These are phyloP conservation scores for Kodamaea arcana DNA, from an alignment of 1,139 yeast species.

Conservation along the genomic window DNA sequence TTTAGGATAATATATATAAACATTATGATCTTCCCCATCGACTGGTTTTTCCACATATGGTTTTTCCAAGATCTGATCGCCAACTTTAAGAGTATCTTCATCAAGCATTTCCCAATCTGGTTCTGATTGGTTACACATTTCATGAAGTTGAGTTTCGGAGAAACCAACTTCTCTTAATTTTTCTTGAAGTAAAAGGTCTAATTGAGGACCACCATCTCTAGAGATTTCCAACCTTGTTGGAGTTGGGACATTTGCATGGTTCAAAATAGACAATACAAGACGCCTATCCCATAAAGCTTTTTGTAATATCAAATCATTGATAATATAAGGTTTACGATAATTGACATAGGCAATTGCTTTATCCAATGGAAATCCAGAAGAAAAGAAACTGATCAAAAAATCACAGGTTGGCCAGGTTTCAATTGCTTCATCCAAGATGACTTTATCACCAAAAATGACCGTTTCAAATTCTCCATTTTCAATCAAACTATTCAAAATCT, in stretches of 20 bases:
- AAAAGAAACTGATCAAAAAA: constrained; percentile 85
- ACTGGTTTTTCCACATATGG: constrained; percentile 99
- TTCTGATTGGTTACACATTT: constrained; percentile 65
- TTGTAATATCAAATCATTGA: constrained; percentile 88
- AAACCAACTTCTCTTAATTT: constrained; percentile 37
- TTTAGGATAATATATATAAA: constrained; percentile 84
- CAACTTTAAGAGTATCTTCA: constrained; percentile 76
- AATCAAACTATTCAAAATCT: constrained; percentile 79
- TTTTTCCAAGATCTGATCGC: constrained; percentile 67
- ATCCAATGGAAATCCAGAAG: constrained; percentile 94
- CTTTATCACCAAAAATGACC: constrained; percentile 95
- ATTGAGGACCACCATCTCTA: constrained; percentile 94
- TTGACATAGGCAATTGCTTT: constrained; percentile 91
- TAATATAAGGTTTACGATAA: constrained; percentile 81
- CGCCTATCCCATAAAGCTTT: constrained; percentile 96
- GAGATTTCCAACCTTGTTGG: constrained; percentile 85
- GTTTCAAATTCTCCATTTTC: constrained; percentile 96
- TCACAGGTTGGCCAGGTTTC: constrained; percentile 99
- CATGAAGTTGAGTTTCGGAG: constrained; percentile 43
- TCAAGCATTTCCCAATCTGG: constrained; percentile 89
- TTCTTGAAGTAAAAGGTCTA: constrained; percentile 57
- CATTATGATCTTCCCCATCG: constrained; percentile 98
- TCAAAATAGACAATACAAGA: constrained; percentile 75
- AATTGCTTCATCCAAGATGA: constrained; percentile 83
- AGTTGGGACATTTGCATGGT: constrained; percentile 80